These are phyloP conservation scores for Pestalotiopsis sp. DNA, from an alignment of 2,329 filamentous ascomycete species.

Conservation along the genomic window DNA sequence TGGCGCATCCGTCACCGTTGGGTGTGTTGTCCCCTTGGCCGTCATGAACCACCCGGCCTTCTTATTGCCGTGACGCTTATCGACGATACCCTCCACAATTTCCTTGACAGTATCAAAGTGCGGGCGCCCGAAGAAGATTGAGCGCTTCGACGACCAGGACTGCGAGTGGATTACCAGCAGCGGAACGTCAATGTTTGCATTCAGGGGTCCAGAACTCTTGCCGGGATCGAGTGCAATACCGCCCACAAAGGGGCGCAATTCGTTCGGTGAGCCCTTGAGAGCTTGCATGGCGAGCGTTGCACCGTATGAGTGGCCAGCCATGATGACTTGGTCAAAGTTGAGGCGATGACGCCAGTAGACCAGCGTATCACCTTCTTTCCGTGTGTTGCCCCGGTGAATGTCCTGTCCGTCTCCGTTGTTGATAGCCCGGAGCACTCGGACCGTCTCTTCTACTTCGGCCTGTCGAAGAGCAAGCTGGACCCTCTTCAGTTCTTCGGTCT, in stretches of 20 bases:
- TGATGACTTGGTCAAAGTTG: constrained; percentile 55
- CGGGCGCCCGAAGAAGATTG: constrained; percentile 62
- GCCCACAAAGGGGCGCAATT: constrained; percentile 51
- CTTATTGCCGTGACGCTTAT: constrained; percentile 29
- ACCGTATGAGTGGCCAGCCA: constrained; percentile 68
- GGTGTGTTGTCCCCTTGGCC: constrained; percentile 58
- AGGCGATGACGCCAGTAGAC: constrained; percentile 55
- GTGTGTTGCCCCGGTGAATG: constrained; percentile 44
- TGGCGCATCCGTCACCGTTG: constrained; percentile 68
- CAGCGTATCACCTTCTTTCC: constrained; percentile 48
- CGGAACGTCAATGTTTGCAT: constrained; percentile 60
- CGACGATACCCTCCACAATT: constrained; percentile 50
- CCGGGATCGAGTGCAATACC: constrained; percentile 68
- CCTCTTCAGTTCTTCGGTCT: constrained; percentile 45
- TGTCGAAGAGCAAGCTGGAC: constrained; percentile 53
- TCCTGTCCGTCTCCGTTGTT: constrained; percentile 40
- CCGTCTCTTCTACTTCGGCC: constrained; percentile 50
- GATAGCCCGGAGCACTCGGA: constrained; percentile 42
- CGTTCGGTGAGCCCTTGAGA: constrained; percentile 49
- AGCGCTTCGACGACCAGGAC: constrained; percentile 62
- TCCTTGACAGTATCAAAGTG: constrained; percentile 67
- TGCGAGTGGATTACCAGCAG: constrained; percentile 65
- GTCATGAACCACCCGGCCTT: constrained; percentile 58
- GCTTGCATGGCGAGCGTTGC: constrained; percentile 65
- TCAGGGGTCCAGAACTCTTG: constrained; percentile 64